These are phyloP conservation scores for Tylopilus subfusipes DNA, from an alignment of 768 basidiomycete genomes.

Conservation along the genomic window DNA sequence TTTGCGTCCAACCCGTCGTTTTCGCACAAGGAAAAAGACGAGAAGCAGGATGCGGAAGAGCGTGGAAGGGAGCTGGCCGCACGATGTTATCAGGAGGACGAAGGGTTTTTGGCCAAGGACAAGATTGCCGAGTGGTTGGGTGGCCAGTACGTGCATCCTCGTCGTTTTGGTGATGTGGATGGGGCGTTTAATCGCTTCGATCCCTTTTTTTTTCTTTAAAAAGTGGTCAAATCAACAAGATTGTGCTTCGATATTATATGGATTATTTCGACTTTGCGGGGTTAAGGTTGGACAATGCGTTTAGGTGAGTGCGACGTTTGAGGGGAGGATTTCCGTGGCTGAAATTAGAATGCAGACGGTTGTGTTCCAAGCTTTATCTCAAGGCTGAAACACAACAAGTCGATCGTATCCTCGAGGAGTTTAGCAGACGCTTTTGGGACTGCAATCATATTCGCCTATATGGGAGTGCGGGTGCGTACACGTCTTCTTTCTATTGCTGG, in stretches of 20 bases:
- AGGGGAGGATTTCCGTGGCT: not conserved
- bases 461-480: conserved; percentile 73
- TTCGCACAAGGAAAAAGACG: conserved; percentile 52
- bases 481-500: not conserved
- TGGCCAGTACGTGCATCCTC: conserved; percentile 64
- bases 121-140: conserved; percentile 98
- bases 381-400: conserved; percentile 98
- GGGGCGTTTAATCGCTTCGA: not conserved
- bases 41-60: conserved; percentile 53
- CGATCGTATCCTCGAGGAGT: conserved; percentile 91
- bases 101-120: conserved; percentile 70
- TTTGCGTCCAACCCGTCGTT: conserved; percentile 40
- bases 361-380: conserved; percentile 89
- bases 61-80: conserved; percentile 70
- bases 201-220: not conserved
- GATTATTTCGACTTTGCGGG: conserved; percentile 84
- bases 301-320: conserved; percentile 53
- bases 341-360: conserved; percentile 44
- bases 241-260: conserved; percentile 77
- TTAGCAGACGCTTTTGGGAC: conserved; percentile 87
- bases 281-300: conserved; percentile 82
- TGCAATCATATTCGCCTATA: conserved; percentile 82
- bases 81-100: conserved; percentile 84
- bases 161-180: not conserved
- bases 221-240: conserved; percentile 74